phyloP scores from a whole-genome alignment of 1,284 basidiomycete genomes.

The Pseudozyma thailandica region DNA sequence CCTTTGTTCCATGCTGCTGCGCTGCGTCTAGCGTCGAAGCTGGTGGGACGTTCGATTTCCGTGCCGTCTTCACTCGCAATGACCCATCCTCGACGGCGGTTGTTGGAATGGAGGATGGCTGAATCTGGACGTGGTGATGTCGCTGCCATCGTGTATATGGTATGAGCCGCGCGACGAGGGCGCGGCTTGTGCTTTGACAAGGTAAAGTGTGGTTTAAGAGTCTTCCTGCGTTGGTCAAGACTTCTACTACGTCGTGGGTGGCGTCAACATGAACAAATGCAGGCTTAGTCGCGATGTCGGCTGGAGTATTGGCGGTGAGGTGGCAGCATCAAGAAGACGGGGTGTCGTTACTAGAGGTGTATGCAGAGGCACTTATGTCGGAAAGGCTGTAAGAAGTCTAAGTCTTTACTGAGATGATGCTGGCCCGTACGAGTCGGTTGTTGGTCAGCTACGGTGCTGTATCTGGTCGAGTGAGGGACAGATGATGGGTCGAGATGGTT shows the following conservation, averaged over 20 bases:
- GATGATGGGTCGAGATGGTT: background rate
- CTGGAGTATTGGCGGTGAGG: too few species aligned
- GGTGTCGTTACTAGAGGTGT: background rate
- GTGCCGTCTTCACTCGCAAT: constrained; percentile 44
- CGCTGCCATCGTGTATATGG: constrained; percentile 5
- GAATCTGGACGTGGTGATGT: constrained; percentile 3
- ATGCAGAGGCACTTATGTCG: too few species aligned
- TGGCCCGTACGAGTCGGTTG: too few species aligned
- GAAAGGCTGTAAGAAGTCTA: too few species aligned
- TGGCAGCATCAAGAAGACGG: too few species aligned
- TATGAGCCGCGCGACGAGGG: background rate
- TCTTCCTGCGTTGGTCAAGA: too few species aligned
- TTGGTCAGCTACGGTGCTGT: background rate
- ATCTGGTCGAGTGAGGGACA: background rate
- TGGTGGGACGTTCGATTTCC: constrained; percentile 16
- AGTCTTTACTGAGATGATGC: too few species aligned
- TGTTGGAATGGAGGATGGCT: constrained; percentile 18
- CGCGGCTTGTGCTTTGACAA: background rate
- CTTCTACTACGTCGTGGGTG: too few species aligned
- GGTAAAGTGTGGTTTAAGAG: too few species aligned
- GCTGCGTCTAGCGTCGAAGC: constrained; percentile 35
- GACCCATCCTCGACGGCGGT: constrained; percentile 44
- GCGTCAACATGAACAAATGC: too few species aligned
- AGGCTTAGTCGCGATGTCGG: too few species aligned
- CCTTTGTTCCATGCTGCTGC: constrained; percentile 50